Evolutionary conservation across 2,329 filamentous ascomycete species (phyloP).

Genomic region (Sclerotinia minor): DNA sequence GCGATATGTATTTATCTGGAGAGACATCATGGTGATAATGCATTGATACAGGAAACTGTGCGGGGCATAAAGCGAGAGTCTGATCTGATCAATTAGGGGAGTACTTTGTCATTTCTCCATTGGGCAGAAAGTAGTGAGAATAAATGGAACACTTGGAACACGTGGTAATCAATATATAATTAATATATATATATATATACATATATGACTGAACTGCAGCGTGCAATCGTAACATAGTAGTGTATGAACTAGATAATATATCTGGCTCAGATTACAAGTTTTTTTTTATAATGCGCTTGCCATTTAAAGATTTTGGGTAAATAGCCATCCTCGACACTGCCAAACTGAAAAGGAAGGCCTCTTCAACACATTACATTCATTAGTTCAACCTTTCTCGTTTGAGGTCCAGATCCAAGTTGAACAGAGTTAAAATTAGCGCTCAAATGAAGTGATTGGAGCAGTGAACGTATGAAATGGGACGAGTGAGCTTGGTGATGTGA

Average conservation of each 20-base stretch:
- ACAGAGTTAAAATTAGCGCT: background rate
- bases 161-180: too few relatives aligned
- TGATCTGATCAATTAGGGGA: background rate
- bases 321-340: background rate
- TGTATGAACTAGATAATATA: background rate
- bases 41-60: conserved; percentile 27
- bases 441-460: background rate
- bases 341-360: too few relatives aligned
- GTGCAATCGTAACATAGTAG: background rate
- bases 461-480: background rate
- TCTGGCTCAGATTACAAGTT: too few relatives aligned
- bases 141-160: too few relatives aligned
- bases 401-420: background rate
- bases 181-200: too few relatives aligned
- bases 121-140: too few relatives aligned
- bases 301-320: too few relatives aligned
- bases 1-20: conserved; percentile 50
- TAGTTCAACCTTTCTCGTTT: background rate
- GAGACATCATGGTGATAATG: conserved; percentile 35
- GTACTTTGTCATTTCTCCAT: too few relatives aligned
- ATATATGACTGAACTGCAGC: background rate
- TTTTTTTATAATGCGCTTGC: background rate
- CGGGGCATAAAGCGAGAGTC: conserved; percentile 25
- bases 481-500: too few relatives aligned
- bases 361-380: background rate